Evolutionary conservation across 139 green algal species (phyloP).

Genomic region (Closterium sp.): DNA sequence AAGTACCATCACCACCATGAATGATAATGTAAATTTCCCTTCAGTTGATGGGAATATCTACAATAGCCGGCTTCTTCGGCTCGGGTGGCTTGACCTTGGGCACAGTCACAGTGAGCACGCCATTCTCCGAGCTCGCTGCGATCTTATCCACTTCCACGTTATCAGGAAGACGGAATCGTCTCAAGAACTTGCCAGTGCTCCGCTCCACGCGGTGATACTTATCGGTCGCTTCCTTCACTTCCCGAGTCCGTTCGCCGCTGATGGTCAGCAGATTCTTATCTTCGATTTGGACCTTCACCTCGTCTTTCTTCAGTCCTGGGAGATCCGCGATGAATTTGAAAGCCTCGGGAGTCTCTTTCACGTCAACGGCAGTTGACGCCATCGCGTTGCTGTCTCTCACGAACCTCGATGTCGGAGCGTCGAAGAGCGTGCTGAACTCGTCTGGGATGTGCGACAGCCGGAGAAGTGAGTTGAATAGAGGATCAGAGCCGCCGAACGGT

Average conservation of each 20-base stretch:
- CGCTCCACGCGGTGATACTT: constrained; percentile 32
- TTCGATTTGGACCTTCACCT: constrained; percentile 47
- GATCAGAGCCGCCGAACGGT: constrained; percentile 1
- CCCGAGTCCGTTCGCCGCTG: constrained; percentile 29
- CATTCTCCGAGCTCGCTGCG: constrained; percentile 3
- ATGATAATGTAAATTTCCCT: neutral
- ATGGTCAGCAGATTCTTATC: constrained; percentile 47
- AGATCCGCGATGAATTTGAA: constrained; percentile 37
- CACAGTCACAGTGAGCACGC: constrained; percentile 23
- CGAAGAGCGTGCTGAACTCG: constrained; percentile 37
- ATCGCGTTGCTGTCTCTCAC: constrained; percentile 13
- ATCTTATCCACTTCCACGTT: constrained; percentile 34
- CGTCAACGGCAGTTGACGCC: constrained; percentile 29
- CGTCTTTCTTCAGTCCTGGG: constrained; percentile 16
- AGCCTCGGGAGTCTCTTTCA: constrained; percentile 28
- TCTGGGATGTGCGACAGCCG: constrained; percentile 1
- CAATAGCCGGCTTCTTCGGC: constrained; percentile 7
- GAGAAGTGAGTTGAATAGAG: neutral
- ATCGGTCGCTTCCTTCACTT: constrained; percentile 15
- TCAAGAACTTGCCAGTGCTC: constrained; percentile 21
- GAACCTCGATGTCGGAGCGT: neutral
- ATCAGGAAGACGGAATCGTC: constrained; percentile 16
- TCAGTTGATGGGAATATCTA: constrained; percentile 8
- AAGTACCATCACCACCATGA: too few relatives aligned
- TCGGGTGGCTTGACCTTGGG: constrained; percentile 21